Evolutionary conservation across 352 stramenopile species (phyloP), one percentile per base, ranked within the genome.

Genomic region (Pythium chondricola): DNA sequence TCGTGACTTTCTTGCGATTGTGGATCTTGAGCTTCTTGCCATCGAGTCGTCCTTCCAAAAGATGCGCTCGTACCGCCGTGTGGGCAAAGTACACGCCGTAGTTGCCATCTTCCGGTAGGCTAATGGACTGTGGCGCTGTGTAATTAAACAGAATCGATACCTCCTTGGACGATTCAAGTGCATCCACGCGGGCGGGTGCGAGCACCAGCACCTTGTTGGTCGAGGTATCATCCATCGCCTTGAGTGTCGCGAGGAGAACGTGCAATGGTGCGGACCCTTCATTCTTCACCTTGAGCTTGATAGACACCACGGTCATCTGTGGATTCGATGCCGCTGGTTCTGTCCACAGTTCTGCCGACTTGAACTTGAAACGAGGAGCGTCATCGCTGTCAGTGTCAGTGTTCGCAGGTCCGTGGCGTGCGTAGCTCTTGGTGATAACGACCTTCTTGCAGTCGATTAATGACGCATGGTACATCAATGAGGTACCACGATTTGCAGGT

Each of bases 41-140:
- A 17, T 71, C 38, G 10, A 88, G 45, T 39, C 54, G 43, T 0
- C 69, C 76, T 46, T 79, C 63, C 45, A 84, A 70, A 11, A 71
- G 22, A 41, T 88, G 76, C 6, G 67, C 66, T 17, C 69, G 64
- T 26, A 75, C 69, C 8, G 71, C 71, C n/a, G 60, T 80, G 48
- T 88, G 76, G 3, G 69, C 81, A 45, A 88, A 72, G 49, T 85
- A 88, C 31, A 88, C 29, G 6, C 43, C 36, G 38, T 79, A 85
- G 6, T 46, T n/a, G 49, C 51, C 31, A 72, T 60, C 32, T 24
- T 56, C 39, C 29, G 21, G 7, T 11, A 55, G 22, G 48, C 58
- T 13, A 32, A 48, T 17, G 18, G 13, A n/a, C 32, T 58, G 26
- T 67, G 46, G 4, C 37, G 40, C 9, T 38, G 56, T 5, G 48